Evolutionary conservation across 2,329 filamentous ascomycete species (phyloP), one percentile per base, ranked within the genome.

Genomic region (Aspergillus brunneoviolaceus): DNA sequence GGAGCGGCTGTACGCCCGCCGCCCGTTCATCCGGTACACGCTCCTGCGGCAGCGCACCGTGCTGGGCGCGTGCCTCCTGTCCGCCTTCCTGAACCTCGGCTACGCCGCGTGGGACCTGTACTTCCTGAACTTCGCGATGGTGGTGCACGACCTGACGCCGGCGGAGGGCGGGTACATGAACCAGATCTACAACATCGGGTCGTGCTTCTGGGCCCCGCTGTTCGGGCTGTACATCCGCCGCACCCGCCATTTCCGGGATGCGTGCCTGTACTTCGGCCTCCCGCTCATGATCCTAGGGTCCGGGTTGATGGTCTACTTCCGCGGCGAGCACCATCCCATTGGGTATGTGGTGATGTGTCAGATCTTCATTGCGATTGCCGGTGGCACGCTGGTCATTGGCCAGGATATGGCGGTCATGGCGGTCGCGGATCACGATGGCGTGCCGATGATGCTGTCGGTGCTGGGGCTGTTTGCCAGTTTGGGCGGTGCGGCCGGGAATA

Each of bases 331-430:
- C 33, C 73, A 78, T 11, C 72, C 77, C 25, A 78, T 85, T 25
- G 76, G 79, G 35, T 84, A 81, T 70, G 69, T 85, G 9, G 72
- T 85, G 59, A 81, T 84, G 79, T 82, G 80, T 60, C 83, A 85
- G 65, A 80, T 85, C 58, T 79, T 86, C 64, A 82, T 85, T 57
- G 82, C 84, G 19, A 76, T 84, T 60, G 79, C 78, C 12, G 83
- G 83, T 12, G 81, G 81, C 56, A 82, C 82, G 25, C 76, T 85
- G 11, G 80, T 85, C 29, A 79, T 85, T 61, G 78, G 80, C 58
- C 76, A 84, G 63, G 81, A 88, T 61, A 82, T 88, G 64, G 83
- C 84, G 5, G 81, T 87, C 47, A 83, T 87, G 72, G 78, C 82
- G 0, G 79, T 82, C 2, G 81, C 82, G 16, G 80, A 80, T 59